A percentile compares a stretch with the other conserved stretches of the same genome.
phyloP scores from a whole-genome alignment of 495 filamentous ascomycete genomes.

The Corynascus novoguineensis region DNA sequence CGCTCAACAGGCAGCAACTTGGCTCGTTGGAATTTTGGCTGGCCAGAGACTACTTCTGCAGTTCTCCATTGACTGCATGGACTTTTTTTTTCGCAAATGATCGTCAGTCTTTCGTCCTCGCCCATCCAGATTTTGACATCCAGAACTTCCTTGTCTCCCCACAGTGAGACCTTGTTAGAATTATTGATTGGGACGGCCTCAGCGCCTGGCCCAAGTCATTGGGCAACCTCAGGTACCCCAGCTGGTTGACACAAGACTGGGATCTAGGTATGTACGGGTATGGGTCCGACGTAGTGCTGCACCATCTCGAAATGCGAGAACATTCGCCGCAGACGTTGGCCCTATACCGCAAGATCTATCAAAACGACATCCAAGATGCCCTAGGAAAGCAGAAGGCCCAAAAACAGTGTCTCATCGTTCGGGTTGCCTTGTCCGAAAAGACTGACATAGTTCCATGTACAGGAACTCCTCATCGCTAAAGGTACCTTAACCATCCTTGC shows the following conservation, averaged over 20 bases:
- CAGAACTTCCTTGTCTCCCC: slow-evolving; percentile 10
- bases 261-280: slow-evolving; percentile 8
- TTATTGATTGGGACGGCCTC: slow-evolving; percentile 10
- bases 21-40: background rate
- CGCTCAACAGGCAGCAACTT: background rate
- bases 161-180: background rate
- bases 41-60: background rate
- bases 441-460: background rate
- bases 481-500: background rate
- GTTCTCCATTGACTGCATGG: slow-evolving; percentile 1
- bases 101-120: background rate
- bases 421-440: background rate
- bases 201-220: slow-evolving; percentile 4
- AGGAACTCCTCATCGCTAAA: background rate
- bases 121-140: slow-evolving; percentile 5
- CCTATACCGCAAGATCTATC: background rate
- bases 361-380: background rate
- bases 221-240: slow-evolving; percentile 3
- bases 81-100: background rate
- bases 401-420: background rate
- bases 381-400: background rate
- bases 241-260: slow-evolving; percentile 10
- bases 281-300: background rate
- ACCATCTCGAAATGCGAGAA: slow-evolving; percentile 2
- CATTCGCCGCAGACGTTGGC: slow-evolving; percentile 1